Percentiles rank a stretch among this genome's conserved stretches.
These are phyloP conservation scores for Fusarium coicis DNA, from an alignment of 2,329 filamentous ascomycete genomes.

Conservation along the genomic window DNA sequence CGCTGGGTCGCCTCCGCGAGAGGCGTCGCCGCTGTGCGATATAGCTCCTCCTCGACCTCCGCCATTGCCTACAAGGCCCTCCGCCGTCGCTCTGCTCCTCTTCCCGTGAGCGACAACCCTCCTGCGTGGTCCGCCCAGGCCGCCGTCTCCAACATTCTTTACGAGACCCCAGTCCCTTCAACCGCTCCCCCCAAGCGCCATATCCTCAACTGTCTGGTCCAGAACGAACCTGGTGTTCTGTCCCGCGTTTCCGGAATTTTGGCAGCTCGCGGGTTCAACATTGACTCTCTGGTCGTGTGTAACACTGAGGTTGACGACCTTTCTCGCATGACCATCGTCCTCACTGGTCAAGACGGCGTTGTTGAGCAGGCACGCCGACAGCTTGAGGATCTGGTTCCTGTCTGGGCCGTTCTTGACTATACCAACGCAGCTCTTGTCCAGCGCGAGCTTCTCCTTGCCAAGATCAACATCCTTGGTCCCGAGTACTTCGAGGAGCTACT, in stretches of 20 bases:
- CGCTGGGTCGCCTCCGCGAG: slow-evolving; percentile 49
- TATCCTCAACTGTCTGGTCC: slow-evolving; percentile 96
- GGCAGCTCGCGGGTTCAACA: slow-evolving; percentile 97
- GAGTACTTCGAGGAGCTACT: slow-evolving; percentile 99
- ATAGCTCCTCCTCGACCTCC: slow-evolving; percentile 75
- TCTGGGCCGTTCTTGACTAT: slow-evolving; percentile 98
- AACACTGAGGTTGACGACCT: slow-evolving; percentile 97
- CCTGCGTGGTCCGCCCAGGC: slow-evolving; percentile 90
- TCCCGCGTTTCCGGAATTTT: slow-evolving; percentile 97
- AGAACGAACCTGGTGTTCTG: slow-evolving; percentile 97
- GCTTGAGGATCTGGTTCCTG: slow-evolving; percentile 94
- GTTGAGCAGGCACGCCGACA: slow-evolving; percentile 97
- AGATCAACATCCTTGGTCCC: slow-evolving; percentile 94
- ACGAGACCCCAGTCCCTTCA: slow-evolving; percentile 92
- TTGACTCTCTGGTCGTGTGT: slow-evolving; percentile 97
- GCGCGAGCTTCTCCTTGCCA: slow-evolving; percentile 92
- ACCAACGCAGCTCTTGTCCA: slow-evolving; percentile 92
- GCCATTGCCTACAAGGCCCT: slow-evolving; percentile 97
- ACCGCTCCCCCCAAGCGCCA: slow-evolving; percentile 89
- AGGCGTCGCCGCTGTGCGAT: slow-evolving; percentile 48
- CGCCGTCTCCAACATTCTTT: slow-evolving; percentile 97
- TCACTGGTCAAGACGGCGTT: slow-evolving; percentile 95
- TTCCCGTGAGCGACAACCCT: slow-evolving; percentile 80
- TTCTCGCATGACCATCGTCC: slow-evolving; percentile 98
- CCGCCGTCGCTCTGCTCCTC: slow-evolving; percentile 86